Evolutionary conservation across 75 land plant genomes (phyloP).

Genomic region (Larix kaempferi): DNA sequence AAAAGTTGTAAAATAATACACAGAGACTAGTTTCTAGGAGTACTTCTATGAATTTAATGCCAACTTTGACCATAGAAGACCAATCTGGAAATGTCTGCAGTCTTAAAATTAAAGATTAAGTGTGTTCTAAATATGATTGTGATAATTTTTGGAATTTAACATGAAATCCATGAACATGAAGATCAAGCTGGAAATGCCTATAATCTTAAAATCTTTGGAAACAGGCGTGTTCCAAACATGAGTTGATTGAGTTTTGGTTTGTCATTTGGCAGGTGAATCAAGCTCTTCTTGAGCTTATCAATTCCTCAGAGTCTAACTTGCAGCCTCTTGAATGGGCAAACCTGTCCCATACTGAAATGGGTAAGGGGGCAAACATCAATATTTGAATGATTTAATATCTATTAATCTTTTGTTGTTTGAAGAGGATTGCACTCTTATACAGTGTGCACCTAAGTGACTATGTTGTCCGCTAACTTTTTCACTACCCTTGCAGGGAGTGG

Average conservation of each 20-base stretch:
- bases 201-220: neutral
- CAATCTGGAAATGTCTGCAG: too few species aligned
- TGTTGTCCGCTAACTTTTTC: neutral
- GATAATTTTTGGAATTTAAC: too few species aligned
- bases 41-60: too few species aligned
- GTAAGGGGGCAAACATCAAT: neutral
- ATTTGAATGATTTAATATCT: neutral
- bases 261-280: constrained; percentile 5
- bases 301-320: neutral
- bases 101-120: too few species aligned
- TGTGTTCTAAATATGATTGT: too few species aligned
- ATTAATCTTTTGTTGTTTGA: neutral
- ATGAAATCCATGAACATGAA: too few species aligned
- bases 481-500: neutral
- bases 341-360: neutral
- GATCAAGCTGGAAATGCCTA: too few species aligned
- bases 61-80: too few species aligned
- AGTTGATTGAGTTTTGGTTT: neutral
- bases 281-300: constrained; percentile 1
- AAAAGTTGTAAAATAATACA: neutral
- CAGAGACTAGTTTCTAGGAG: neutral
- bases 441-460: neutral
- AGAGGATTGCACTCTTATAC: neutral
- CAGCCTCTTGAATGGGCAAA: neutral
- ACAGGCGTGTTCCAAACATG: neutral